phyloP scores from a whole-genome alignment of 176 grass and related monocot genomes.

The Eragrostis curvula region DNA sequence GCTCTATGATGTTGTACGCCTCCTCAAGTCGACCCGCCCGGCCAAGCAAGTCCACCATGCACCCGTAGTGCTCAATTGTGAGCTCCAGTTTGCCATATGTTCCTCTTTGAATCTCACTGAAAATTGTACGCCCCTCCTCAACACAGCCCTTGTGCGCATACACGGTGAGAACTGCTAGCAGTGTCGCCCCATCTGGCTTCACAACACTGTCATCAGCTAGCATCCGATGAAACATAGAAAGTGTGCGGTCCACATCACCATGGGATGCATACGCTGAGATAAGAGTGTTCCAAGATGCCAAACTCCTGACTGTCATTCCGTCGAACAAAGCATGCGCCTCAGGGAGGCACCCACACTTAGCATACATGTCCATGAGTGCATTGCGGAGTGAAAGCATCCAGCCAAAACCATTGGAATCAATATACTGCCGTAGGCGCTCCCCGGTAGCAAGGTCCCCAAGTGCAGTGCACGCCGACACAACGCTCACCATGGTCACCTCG shows the following conservation, averaged over 20 bases:
- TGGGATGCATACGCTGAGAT: slow-evolving; percentile 62
- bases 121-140: slow-evolving; percentile 48
- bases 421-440: slow-evolving; percentile 35
- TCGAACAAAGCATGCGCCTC: slow-evolving; percentile 56
- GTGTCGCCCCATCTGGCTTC: slow-evolving; percentile 55
- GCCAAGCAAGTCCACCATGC: slow-evolving; percentile 70
- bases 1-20: slow-evolving; percentile 52
- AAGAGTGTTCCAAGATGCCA: slow-evolving; percentile 58
- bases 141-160: slow-evolving; percentile 54
- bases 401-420: slow-evolving; percentile 57
- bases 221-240: slow-evolving; percentile 55
- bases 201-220: slow-evolving; percentile 24
- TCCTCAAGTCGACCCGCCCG: slow-evolving; percentile 57
- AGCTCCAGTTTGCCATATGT: slow-evolving; percentile 41
- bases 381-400: slow-evolving; percentile 67
- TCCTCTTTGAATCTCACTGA: slow-evolving; percentile 43
- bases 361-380: slow-evolving; percentile 68
- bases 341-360: slow-evolving; percentile 54
- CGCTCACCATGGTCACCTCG: slow-evolving; percentile 67
- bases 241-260: slow-evolving; percentile 41
- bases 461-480: slow-evolving; percentile 57
- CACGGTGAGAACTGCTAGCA: slow-evolving; percentile 48
- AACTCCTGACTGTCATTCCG: slow-evolving; percentile 34
- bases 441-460: slow-evolving; percentile 64
- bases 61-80: slow-evolving; percentile 60